These are phyloP conservation scores for Fusarium sp. DNA, from an alignment of 2,329 filamentous ascomycete species.

Conservation along the genomic window DNA sequence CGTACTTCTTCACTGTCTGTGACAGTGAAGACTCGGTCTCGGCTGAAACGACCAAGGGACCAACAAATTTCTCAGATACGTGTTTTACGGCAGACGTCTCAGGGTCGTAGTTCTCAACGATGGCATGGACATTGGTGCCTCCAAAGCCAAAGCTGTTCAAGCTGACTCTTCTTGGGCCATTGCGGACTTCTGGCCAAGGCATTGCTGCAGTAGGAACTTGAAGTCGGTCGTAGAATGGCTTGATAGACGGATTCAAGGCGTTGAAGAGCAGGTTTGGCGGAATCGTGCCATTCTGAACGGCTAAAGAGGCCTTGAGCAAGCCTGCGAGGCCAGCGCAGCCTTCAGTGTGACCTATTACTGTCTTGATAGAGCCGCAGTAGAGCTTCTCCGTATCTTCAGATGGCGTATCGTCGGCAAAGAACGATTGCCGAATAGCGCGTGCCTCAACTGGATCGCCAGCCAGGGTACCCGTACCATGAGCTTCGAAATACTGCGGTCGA, in stretches of 20 bases:
- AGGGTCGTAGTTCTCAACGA: conserved; percentile 14
- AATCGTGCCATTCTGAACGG: not conserved
- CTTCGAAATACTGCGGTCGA: conserved; percentile 13
- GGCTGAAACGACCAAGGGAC: not conserved
- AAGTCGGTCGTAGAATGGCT: conserved; percentile 26
- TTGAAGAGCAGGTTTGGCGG: conserved; percentile 58
- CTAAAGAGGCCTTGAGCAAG: not conserved
- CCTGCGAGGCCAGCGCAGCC: conserved; percentile 3
- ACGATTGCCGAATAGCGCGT: not conserved
- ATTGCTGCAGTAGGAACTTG: conserved; percentile 27
- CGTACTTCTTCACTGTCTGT: not conserved
- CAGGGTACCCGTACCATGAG: conserved; percentile 1
- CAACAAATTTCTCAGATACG: not conserved
- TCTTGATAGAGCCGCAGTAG: conserved; percentile 11
- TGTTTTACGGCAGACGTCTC: not conserved
- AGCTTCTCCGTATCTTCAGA: not conserved
- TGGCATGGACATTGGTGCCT: conserved; percentile 30
- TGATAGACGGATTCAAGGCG: conserved; percentile 57
- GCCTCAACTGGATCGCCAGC: conserved; percentile 10
- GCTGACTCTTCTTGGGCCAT: conserved; percentile 22
- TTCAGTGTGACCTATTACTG: not conserved
- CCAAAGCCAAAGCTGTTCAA: conserved; percentile 37
- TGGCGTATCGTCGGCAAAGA: not conserved
- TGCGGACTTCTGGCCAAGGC: conserved; percentile 19
- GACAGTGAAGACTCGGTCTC: not conserved